phyloP scores from a whole-genome alignment of 345 rosid genomes.

The Mercurialis annua region DNA sequence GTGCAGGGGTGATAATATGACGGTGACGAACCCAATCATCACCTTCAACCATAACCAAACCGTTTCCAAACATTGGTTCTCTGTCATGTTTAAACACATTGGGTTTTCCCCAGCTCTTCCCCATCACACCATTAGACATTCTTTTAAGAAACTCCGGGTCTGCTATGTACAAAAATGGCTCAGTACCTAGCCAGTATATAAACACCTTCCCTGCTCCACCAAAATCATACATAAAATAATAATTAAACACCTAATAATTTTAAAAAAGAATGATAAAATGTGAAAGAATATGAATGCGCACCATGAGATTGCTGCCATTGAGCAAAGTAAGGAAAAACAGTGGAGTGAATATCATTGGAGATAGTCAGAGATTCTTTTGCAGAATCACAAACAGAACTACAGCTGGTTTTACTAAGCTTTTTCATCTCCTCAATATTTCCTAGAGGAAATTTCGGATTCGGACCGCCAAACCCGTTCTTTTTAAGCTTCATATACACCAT shows the following conservation, averaged over 20 bases:
- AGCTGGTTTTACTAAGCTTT: conserved; percentile 23
- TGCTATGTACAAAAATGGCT: conserved; percentile 86
- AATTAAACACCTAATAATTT: no score
- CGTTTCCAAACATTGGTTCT: conserved; percentile 88
- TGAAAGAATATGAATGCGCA: conserved; percentile 18
- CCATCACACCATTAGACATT: conserved; percentile 75
- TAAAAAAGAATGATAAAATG: background rate
- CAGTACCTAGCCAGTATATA: conserved; percentile 88
- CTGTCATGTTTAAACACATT: conserved; percentile 73
- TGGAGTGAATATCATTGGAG: conserved; percentile 78
- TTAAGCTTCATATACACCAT: conserved; percentile 48
- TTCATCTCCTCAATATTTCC: conserved; percentile 74
- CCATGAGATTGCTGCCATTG: conserved; percentile 81
- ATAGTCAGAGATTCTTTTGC: conserved; percentile 30
- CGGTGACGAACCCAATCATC: conserved; percentile 92
- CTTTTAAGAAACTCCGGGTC: conserved; percentile 79
- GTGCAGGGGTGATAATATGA: conserved; percentile 83
- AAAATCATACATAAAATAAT: background rate
- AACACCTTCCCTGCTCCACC: conserved; percentile 74
- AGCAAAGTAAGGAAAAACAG: conserved; percentile 72
- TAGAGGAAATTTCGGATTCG: conserved; percentile 71
- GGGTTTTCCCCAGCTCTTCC: conserved; percentile 97
- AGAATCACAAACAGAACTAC: background rate
- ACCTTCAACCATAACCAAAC: conserved; percentile 84
- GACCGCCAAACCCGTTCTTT: conserved; percentile 70